Percentiles rank a stretch among this genome's conserved stretches.
These are phyloP conservation scores for Neonectria ditissima DNA, from an alignment of 2,329 filamentous ascomycete genomes.

Conservation along the genomic window DNA sequence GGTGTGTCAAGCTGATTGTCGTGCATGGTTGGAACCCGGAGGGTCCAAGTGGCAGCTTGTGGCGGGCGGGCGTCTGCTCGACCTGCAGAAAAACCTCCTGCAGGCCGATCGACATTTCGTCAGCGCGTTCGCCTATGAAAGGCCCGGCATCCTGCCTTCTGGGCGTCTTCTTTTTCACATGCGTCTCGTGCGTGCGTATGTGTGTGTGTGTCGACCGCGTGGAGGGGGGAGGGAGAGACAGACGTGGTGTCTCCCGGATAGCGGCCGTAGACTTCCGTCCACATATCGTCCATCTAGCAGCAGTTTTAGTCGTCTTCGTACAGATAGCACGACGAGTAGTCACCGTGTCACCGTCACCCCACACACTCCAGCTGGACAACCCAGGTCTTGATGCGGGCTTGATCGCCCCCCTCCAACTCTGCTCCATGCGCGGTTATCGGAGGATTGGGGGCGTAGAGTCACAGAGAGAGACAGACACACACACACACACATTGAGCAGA, in stretches of 20 bases:
- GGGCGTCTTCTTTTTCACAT: constrained; percentile 20
- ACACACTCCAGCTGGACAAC: neutral
- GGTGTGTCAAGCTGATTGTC: constrained; percentile 21
- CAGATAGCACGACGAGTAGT: no score
- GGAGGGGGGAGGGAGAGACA: no score
- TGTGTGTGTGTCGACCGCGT: neutral
- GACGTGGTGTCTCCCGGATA: neutral
- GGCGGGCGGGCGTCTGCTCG: neutral
- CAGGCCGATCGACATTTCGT: constrained; percentile 26
- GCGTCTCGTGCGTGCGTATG: neutral
- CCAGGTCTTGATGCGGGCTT: neutral
- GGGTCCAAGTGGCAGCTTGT: constrained; percentile 6
- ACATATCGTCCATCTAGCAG: neutral
- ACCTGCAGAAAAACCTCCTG: constrained; percentile 25
- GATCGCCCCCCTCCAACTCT: constrained; percentile 19
- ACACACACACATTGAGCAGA: neutral
- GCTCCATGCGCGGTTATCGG: constrained; percentile 15
- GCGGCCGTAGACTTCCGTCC: neutral
- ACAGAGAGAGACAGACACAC: neutral
- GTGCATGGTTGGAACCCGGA: constrained; percentile 15
- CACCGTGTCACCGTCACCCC: constrained; percentile 1
- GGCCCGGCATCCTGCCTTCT: neutral
- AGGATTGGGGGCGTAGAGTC: constrained; percentile 9
- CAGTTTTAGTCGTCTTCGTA: no score
- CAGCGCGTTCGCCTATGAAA: constrained; percentile 5